Evolutionary conservation across 2,329 filamentous ascomycete genomes (phyloP).

Genomic region (Aaosphaeria arxii): DNA sequence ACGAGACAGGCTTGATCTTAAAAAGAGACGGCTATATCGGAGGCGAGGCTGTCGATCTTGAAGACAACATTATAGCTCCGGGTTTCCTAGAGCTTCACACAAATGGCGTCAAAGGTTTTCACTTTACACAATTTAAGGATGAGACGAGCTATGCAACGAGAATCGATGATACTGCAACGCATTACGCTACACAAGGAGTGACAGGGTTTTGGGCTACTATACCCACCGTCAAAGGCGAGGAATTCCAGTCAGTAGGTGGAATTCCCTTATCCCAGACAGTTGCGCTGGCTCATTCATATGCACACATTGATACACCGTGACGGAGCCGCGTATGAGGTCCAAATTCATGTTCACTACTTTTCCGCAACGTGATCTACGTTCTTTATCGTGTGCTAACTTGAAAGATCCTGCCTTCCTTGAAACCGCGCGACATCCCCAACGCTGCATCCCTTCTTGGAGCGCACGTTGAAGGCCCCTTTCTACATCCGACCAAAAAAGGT

Average conservation of each 20-base stretch:
- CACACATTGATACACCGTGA: too few relatives aligned
- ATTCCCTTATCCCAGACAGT: not conserved
- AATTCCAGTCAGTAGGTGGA: constrained; percentile 43
- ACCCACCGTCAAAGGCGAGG: constrained; percentile 47
- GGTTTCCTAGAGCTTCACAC: constrained; percentile 57
- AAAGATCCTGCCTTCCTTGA: constrained; percentile 49
- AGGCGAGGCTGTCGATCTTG: constrained; percentile 47
- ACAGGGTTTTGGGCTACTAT: constrained; percentile 55
- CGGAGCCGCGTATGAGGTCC: too few relatives aligned
- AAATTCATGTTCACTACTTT: too few relatives aligned
- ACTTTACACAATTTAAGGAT: constrained; percentile 52
- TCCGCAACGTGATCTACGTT: too few relatives aligned
- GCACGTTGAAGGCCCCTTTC: constrained; percentile 57
- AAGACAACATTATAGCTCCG: constrained; percentile 51
- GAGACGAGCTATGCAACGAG: constrained; percentile 41
- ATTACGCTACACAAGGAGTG: constrained; percentile 51
- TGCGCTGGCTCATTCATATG: not conserved
- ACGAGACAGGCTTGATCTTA: constrained; percentile 43
- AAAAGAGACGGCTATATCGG: constrained; percentile 43
- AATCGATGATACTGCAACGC: constrained; percentile 46
- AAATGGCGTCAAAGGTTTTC: constrained; percentile 53
- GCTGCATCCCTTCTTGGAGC: constrained; percentile 54
- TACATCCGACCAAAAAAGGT: constrained; percentile 53
- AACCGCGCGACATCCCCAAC: constrained; percentile 39
- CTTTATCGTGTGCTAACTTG: too few relatives aligned